Conservation (phyloP, 2,329 filamentous ascomycete species). For the Fusarium aywerte region DNA sequence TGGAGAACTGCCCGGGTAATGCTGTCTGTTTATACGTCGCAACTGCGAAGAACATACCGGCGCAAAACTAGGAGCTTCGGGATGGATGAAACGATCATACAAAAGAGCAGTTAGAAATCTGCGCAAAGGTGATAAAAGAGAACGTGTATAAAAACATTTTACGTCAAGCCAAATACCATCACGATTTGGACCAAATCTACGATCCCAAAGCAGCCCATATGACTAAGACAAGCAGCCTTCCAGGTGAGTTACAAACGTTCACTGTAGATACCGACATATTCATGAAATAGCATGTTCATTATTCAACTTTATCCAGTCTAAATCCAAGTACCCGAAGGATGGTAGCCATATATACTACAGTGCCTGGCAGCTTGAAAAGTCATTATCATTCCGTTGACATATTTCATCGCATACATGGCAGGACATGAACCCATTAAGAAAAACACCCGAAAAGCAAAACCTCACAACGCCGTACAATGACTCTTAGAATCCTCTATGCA, state of each 20-base stretch:
- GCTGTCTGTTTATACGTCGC: constrained; percentile 34
- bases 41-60: constrained; percentile 31
- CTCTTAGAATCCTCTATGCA: constrained; percentile 22
- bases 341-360: constrained; percentile 18
- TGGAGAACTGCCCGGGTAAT: constrained; percentile 8
- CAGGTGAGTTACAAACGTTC: background rate
- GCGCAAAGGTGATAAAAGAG: constrained; percentile 38
- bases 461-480: constrained; percentile 24
- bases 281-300: constrained; percentile 12
- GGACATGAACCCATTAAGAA: constrained; percentile 35
- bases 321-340: constrained; percentile 10
- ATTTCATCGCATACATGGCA: constrained; percentile 34
- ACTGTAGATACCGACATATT: background rate
- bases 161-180: constrained; percentile 19
- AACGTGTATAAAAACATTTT: constrained; percentile 39
- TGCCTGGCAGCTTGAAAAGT: constrained; percentile 26
- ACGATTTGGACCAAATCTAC: background rate
- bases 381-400: constrained; percentile 40
- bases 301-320: constrained; percentile 21
- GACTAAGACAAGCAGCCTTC: background rate
- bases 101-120: constrained; percentile 29
- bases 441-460: constrained; percentile 16
- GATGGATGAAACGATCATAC: constrained; percentile 32
- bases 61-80: constrained; percentile 38
- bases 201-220: too few relatives aligned